Base-by-base conservation (phyloP, 1,139 yeast genomes). In the Debaryomycetaceae sp. region DNA sequence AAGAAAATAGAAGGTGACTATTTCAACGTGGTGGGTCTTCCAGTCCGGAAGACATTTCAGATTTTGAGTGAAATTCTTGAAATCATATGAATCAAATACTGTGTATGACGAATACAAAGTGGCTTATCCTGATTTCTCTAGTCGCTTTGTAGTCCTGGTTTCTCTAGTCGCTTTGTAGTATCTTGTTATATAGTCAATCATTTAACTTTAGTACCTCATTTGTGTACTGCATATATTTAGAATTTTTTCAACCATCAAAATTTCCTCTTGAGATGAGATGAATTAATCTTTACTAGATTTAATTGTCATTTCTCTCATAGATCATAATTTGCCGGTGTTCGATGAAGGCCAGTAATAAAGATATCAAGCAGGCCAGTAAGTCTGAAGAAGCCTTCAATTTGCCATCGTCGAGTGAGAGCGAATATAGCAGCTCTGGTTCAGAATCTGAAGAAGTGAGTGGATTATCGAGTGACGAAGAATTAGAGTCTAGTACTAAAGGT, bases 1-100 rank as follows among this genome's bases (percentile, higher is more conserved):
- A 66, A 72, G 36, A 63, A 67, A 14, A 77, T 90, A 13, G 72
- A 72, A 2, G 99, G 99, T 0, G 98, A 91, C 59, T 88, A 79
- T 57, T 83, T 76, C 62, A 91, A 89, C 59, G 87, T 89, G n/a
- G 93, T 93, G 6, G 99, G 99, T 0, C 66, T 93, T 46, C 98
- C 99, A 0, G 79, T 82, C 23, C 72, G 75, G 45, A 70, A 67
- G 33, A 81, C 93, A 0, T 78, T 77, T 57, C 55, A 62, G 41
- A 59, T 27, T 11, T 27, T 27, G 11, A 8, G 3, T 11, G 11
- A 27, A 27, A 11, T 27, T 27, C 31, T 27, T 4, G 31, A 4
- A 7, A 27, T 17, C 20, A 17, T 17, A 17, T 17, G 20, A 17
- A 17, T 17, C 20, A 2, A 2, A 17, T 17, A 17, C 2, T 17